Evolutionary conservation across 768 basidiomycete genomes (phyloP), one percentile per base, ranked within the genome.

Genomic region (Auricularia auricula-judae): DNA sequence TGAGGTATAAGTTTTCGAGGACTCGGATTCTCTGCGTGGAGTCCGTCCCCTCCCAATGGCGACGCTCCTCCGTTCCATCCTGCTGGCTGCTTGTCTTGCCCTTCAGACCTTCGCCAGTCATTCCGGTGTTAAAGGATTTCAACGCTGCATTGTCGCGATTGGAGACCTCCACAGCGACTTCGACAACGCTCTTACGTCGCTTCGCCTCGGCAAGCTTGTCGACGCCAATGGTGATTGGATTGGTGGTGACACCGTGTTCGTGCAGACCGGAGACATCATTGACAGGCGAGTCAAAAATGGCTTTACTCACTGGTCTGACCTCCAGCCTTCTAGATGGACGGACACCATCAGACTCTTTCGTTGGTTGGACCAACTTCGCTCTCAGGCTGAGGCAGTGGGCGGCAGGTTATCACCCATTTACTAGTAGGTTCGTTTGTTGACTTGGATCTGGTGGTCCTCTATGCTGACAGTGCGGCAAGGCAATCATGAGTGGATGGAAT

Each of bases 401-500:
- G 79, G 79, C 68, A 69, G 3, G 71, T 81, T 11, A 69, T 77
- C 23, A 73, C 71, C 11, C 71, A 78, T 0, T 65, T 81, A 23
- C 23, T 23, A 23, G 23, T 23, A 8, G 56, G 56, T 51, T 16
- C 5, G 47, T 51, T 5, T 8, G 21, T 18, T 51, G 11, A 18
- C 47, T 16, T 5, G 18, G 43, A 16, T 51, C 47, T 18, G 11
- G 39, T 12, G 11, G 10, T 51, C 5, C 47, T 10, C 16, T 16
- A 5, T 5, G 47, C 47, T 51, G 16, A 51, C 4, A 51, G 4
- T 16, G 21, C 47, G 11, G 11, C 11, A 16, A 51, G 79, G 80
- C 1, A 81, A 81, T 66, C 80, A 81, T 65, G 80, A 81, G 67
- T 68, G 76, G 36, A 78, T 80, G 75, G 76, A 76, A 63, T 71